These are phyloP conservation scores for Polyporus arcularius DNA, from an alignment of 768 basidiomycete genomes.

Conservation along the genomic window DNA sequence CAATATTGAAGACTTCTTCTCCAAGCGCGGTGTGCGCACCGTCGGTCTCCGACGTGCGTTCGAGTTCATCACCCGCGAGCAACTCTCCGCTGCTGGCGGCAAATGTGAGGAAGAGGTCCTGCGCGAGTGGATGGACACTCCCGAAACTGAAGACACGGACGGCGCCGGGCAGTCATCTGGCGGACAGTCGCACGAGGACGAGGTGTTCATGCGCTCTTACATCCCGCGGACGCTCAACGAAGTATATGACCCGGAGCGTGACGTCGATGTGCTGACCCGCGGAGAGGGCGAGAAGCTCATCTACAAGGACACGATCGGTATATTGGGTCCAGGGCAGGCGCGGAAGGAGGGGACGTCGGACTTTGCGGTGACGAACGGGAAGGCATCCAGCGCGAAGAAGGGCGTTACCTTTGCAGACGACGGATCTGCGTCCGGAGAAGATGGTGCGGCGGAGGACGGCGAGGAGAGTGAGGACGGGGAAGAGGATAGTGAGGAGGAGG, in stretches of 20 bases:
- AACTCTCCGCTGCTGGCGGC: slow-evolving; percentile 35
- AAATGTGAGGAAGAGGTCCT: slow-evolving; percentile 33
- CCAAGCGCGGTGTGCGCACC: slow-evolving; percentile 67
- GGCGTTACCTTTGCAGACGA: slow-evolving; percentile 2
- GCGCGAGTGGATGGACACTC: slow-evolving; percentile 51
- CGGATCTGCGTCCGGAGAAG: slow-evolving; percentile 7
- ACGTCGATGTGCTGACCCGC: slow-evolving; percentile 70
- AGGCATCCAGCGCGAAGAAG: slow-evolving; percentile 3
- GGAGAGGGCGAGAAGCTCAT: slow-evolving; percentile 79
- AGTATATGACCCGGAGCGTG: slow-evolving; percentile 93
- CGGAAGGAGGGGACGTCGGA: slow-evolving; percentile 20
- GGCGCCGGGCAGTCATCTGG: background rate
- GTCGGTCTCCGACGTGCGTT: slow-evolving; percentile 83
- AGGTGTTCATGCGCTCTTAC: slow-evolving; percentile 86
- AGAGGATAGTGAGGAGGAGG: slow-evolving; percentile 15
- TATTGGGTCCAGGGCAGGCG: slow-evolving; percentile 48
- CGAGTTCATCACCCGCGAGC: slow-evolving; percentile 80
- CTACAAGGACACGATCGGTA: slow-evolving; percentile 84
- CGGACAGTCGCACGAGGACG: slow-evolving; percentile 69
- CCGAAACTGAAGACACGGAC: slow-evolving; percentile 19
- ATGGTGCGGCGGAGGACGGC: slow-evolving; percentile 21
- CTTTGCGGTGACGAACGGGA: slow-evolving; percentile 13
- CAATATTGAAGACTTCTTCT: slow-evolving; percentile 93
- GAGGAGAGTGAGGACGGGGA: slow-evolving; percentile 11
- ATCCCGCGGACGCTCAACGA: slow-evolving; percentile 93